A percentile compares a stretch with the other conserved stretches of the same genome.
Conservation (phyloP, 768 basidiomycete species). For the Auriscalpium vulgare region DNA sequence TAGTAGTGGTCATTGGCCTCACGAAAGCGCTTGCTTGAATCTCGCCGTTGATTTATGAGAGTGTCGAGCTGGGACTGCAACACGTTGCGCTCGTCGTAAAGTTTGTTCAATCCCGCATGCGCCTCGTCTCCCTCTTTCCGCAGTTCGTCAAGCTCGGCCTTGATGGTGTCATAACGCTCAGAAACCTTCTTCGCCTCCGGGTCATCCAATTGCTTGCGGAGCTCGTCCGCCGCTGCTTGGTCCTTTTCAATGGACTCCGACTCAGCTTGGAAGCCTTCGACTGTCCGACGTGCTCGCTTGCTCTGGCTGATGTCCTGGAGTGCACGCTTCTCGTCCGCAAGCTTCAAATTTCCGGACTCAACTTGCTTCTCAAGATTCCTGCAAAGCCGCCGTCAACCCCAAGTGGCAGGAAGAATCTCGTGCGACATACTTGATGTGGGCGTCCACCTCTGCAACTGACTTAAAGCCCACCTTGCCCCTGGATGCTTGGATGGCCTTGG, state of each 20-base stretch:
- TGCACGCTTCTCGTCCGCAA: constrained; percentile 93
- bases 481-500: constrained; percentile 79
- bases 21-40: constrained; percentile 59
- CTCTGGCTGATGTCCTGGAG: constrained; percentile 78
- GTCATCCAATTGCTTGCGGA: constrained; percentile 81
- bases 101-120: constrained; percentile 69
- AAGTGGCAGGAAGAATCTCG: constrained; percentile 3
- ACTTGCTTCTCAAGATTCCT: constrained; percentile 85
- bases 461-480: constrained; percentile 75
- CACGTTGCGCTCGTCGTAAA: constrained; percentile 80
- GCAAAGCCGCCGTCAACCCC: constrained; percentile 7
- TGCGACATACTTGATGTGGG: constrained; percentile 68
- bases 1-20: constrained; percentile 81
- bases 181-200: constrained; percentile 78
- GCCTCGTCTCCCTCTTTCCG: constrained; percentile 83
- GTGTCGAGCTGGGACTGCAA: constrained; percentile 62
- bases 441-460: constrained; percentile 79
- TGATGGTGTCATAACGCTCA: constrained; percentile 75
- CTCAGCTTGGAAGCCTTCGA: constrained; percentile 76
- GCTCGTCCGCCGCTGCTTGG: constrained; percentile 63
- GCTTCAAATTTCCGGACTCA: constrained; percentile 85
- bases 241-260: constrained; percentile 80
- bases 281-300: constrained; percentile 61
- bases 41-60: constrained; percentile 72
- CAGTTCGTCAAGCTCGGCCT: constrained; percentile 76